These are phyloP conservation scores for Penicillium rolfsii DNA, from an alignment of 2,329 filamentous ascomycete genomes.

Conservation along the genomic window DNA sequence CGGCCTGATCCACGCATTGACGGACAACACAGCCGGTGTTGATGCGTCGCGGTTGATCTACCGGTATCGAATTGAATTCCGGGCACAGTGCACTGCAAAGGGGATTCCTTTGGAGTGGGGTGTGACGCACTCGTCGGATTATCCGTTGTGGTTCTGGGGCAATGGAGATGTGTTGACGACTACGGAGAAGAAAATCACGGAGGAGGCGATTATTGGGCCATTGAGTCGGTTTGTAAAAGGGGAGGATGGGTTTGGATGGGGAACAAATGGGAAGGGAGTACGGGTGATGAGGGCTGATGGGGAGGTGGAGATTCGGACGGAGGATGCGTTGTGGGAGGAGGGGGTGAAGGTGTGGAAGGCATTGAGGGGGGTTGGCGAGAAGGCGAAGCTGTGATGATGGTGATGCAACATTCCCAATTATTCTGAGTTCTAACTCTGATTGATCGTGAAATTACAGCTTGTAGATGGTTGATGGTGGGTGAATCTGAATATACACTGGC, in stretches of 20 bases:
- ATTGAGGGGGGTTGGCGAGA: constrained; percentile 23
- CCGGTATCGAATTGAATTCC: constrained; percentile 60
- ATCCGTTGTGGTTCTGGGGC: constrained; percentile 61
- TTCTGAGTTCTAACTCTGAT: neutral
- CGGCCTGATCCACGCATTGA: constrained; percentile 54
- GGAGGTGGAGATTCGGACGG: constrained; percentile 50
- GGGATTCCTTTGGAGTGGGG: constrained; percentile 53
- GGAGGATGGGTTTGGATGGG: constrained; percentile 33
- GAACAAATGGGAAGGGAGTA: constrained; percentile 38
- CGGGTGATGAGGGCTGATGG: constrained; percentile 53
- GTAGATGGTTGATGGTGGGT: neutral
- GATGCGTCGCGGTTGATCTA: constrained; percentile 49
- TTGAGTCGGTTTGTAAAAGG: constrained; percentile 34
- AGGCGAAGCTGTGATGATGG: constrained; percentile 12
- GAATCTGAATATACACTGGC: no score
- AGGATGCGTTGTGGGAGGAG: constrained; percentile 54
- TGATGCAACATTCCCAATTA: neutral
- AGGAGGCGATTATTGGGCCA: constrained; percentile 34
- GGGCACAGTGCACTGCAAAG: constrained; percentile 52
- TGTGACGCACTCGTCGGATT: constrained; percentile 59
- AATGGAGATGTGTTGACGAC: constrained; percentile 47
- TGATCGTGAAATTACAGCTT: neutral
- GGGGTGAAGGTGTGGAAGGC: constrained; percentile 54
- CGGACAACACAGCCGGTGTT: constrained; percentile 42
- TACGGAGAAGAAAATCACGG: constrained; percentile 50